Evolutionary conservation across 129 eudicot species (phyloP), one percentile per base, ranked within the genome.

Genomic region (Rutidosis leptorrhynchoides): DNA sequence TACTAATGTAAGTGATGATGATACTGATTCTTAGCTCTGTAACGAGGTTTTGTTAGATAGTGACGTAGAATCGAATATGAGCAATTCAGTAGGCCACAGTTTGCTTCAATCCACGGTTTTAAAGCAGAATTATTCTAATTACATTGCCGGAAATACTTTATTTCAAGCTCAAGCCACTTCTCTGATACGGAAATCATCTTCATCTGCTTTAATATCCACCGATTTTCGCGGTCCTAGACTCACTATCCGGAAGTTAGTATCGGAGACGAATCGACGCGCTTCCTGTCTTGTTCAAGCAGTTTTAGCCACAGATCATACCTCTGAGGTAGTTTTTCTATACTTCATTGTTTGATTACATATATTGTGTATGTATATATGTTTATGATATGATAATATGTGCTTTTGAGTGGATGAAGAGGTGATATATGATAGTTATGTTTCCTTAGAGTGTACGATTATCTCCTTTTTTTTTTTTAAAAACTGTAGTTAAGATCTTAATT

Each of bases 81-180:
- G 95, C 83, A 87, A 78, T 74, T 65, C 85, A 1, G 74, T 82
- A 63, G 89, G 95, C 59, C 81, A 81, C 68, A 74, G 81, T 78
- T 78, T 87, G 85, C 87, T 82, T 72, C 72, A 80, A 62, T 65
- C 81, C 5, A 73, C 77, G 58, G 75, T 88, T 49, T 68, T 83
- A 43, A 79, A 86, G 69, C 84, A 82, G 14, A 79, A 72, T 89
- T 71, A 77, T 54, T 17, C 48, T 12, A 16, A 72, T 45, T 79
- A 71, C 68, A 58, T 80, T 75, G 70, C 81, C 20, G 81, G 86
- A 28, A 89, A 72, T 74, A 74, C 90, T 58, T 82, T 82, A 28
- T 71, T 82, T 61, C 83, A 79, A 69, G 67, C 82, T 37, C 85
- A 90, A 82, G 91, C 83, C 16, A 78, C 82, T 57, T 87, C 85